Base-by-base conservation (phyloP, 1,284 basidiomycete species). In the Afroboletus lepidellus region DNA sequence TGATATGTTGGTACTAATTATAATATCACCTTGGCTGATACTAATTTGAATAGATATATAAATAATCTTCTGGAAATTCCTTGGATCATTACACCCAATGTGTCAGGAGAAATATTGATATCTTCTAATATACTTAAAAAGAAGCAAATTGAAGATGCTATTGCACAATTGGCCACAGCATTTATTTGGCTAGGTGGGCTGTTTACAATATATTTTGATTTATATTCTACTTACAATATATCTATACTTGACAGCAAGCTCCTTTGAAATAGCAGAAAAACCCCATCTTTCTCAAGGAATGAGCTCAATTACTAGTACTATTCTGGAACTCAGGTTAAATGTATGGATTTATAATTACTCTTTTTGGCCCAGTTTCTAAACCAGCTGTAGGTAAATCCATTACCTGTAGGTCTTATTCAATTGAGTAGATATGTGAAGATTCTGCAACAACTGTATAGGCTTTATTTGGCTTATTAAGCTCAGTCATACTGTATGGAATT, bases 141-240 rank as follows among this genome's bases (percentile, higher is more conserved):
- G 2, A 21, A 15, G 0, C 5, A 37, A 16, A 18, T 54, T 29
- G 38, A 63, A 13, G 21, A 44, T 51, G 49, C 27, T 6, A 7
- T 63, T 20, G 44, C 59, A 42, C 21, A 44, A 13, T 5, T 45
- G 4, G 38, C 50, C 24, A 57, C 62, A 8, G 27, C 42, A 42
- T 20, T 39, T n/a, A 21, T 56, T 3, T 61, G 60, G 60, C 18
- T 30, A 0, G 61, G 59, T 59, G 36, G 38, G 29, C 29, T 39
- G 4, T 3, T 32, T 23, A 18, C 37, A 6, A 38, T 16, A 38
- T 16, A 29, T 37, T 2, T 12, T 16, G 13, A 5, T 6, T 24
- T 3, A 15, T 16, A 5, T 23, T n/a, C 3, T 3, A 7, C 20
- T n/a, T 12, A 29, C 18, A 8, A 9, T 29, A 13, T 24, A 37